Base-by-base conservation (phyloP, 2,329 filamentous ascomycete genomes). In the Shiraia bambusicola region DNA sequence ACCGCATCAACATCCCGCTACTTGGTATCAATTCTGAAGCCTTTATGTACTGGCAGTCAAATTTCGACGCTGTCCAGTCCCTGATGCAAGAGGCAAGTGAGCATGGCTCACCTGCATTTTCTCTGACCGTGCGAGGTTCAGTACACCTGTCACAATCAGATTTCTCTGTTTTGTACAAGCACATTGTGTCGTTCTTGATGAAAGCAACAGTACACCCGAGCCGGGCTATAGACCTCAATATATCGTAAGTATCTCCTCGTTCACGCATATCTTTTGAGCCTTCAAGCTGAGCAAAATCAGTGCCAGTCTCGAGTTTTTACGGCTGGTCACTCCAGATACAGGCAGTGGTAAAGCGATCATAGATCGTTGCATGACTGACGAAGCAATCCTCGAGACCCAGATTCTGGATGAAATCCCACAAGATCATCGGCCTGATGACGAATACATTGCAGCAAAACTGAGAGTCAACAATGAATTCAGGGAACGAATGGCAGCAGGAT, bases 11-110 rank as follows among this genome's bases (percentile, higher is more conserved):
- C 27, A 72, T 76, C 10, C 83, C 83, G 4, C 57, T 86, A 6
- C 71, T 87, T 5, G 79, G 78, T 3, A 81, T 87, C 57, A 84
- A 83, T 34, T 80, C 76, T 5, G 83, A 87, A 62, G 83, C 81
- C 0, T 86, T 86, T 67, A 84, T 84, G 73, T 83, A 86, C 65
- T 86, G 83, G 83, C 74, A 78, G 15, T 71, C 75, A 2, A 87
- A 86, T 47, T 84, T 83, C 56, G 68, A 79, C 28, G 73, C 77
- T 26, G 73, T 85, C 8, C 72, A 77, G 47, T 69, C 72, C 0
- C 69, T 86, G 12, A 79, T 81, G 59, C 67, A 75, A 16, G 81
- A 86, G 63, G 77, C 73, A 1, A 72, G 69, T 28, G 70, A 72
- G 8, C 69, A 73, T 7, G 72, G 72, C 9, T 66, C 65, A 6